These are phyloP conservation scores for Eudorina sp. DNA, from an alignment of 139 green algal genomes.

Conservation along the genomic window DNA sequence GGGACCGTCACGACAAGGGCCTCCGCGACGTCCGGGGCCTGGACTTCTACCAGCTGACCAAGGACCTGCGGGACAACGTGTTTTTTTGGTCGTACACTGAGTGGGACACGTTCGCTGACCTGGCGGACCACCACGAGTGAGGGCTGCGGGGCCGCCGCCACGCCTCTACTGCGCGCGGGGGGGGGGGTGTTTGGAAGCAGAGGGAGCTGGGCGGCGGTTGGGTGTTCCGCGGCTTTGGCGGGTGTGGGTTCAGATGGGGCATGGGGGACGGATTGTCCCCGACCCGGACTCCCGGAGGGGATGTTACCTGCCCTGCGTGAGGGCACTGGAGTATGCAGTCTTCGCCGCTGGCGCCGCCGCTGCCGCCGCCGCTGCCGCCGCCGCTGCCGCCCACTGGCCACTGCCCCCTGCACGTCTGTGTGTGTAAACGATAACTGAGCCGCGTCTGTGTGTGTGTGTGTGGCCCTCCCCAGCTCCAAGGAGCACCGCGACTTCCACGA, in stretches of 20 bases:
- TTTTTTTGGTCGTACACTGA: conserved; percentile 37
- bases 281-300: background rate
- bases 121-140: conserved; percentile 10
- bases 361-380: background rate
- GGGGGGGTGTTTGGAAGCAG: too few relatives aligned
- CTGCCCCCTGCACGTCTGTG: too few relatives aligned
- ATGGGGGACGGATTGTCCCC: background rate
- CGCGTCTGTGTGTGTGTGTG: too few relatives aligned
- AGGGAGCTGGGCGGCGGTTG: too few relatives aligned
- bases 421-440: too few relatives aligned
- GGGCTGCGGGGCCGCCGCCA: background rate
- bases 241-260: background rate
- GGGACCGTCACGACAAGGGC: conserved; percentile 2
- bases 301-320: background rate
- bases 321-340: background rate
- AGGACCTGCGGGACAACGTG: conserved; percentile 10
- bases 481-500: background rate
- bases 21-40: conserved; percentile 1
- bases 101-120: conserved; percentile 16
- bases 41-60: conserved; percentile 25
- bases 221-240: background rate
- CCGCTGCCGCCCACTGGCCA: background rate
- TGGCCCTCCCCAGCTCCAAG: background rate
- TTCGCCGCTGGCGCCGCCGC: background rate
- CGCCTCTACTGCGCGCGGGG: too few relatives aligned